A percentile compares a stretch with the other conserved stretches of the same genome.
Evolutionary conservation across 2,329 filamentous ascomycete genomes (phyloP).

Genomic region (Paecilomyces niveus): DNA sequence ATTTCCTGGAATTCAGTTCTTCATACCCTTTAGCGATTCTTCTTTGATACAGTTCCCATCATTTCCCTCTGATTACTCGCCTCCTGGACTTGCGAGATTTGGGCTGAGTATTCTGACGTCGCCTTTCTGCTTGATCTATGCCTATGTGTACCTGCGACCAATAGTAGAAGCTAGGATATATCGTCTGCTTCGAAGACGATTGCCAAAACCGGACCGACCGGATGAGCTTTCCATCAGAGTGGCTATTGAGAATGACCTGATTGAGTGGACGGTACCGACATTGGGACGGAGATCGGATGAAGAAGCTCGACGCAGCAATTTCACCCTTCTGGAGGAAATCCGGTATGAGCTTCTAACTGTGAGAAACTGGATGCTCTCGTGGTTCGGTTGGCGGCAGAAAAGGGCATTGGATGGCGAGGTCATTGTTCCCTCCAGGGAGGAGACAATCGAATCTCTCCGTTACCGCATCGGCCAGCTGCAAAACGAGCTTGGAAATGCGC

Average conservation of each 20-base stretch:
- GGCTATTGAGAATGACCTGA: conserved; percentile 35
- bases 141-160: conserved; percentile 30
- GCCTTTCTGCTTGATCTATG: conserved; percentile 28
- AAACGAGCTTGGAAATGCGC: conserved; percentile 17
- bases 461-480: conserved; percentile 24
- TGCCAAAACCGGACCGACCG: conserved; percentile 35
- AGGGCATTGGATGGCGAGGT: conserved; percentile 9
- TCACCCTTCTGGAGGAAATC: conserved; percentile 31
- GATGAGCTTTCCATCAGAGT: conserved; percentile 36
- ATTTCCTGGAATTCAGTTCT: conserved; percentile 22
- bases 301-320: conserved; percentile 28
- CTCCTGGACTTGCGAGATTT: conserved; percentile 18
- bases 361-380: conserved; percentile 23
- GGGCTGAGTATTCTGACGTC: conserved; percentile 21
- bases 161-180: conserved; percentile 34
- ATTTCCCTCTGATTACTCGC: conserved; percentile 21
- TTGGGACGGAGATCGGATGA: conserved; percentile 34
- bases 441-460: conserved; percentile 21
- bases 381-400: conserved; percentile 19
- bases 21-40: conserved; percentile 30
- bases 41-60: conserved; percentile 28
- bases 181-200: conserved; percentile 29
- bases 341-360: conserved; percentile 27
- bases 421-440: conserved; percentile 11
- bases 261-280: conserved; percentile 37